Evolutionary conservation across 2,329 filamentous ascomycete species (phyloP).

Genomic region (Fonsecaea pugnacius): DNA sequence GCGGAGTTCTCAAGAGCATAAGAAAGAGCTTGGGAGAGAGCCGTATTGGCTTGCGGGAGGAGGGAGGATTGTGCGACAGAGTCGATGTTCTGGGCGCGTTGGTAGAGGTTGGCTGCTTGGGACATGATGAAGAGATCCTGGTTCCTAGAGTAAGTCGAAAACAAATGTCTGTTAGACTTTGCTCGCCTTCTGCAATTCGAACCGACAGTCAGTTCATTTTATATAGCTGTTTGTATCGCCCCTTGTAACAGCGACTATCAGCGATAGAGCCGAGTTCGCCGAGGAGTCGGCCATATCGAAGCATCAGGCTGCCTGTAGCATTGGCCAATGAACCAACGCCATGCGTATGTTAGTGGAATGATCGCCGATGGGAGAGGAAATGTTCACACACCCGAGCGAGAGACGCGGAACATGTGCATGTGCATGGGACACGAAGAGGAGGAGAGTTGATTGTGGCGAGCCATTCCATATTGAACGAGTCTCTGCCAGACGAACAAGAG

Average conservation of each 20-base stretch:
- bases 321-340: neutral
- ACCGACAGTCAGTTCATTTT: neutral
- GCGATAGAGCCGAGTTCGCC: conserved; percentile 1
- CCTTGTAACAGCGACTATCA: neutral
- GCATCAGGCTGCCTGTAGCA: neutral
- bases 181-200: neutral
- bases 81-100: conserved; percentile 13
- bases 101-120: neutral
- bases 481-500: too few species aligned
- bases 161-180: neutral
- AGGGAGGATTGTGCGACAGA: neutral
- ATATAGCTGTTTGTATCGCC: neutral
- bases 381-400: neutral
- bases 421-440: conserved; percentile 44
- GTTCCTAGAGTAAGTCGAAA: neutral
- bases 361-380: conserved; percentile 30
- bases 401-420: neutral
- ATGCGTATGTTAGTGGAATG: neutral
- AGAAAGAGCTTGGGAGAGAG: conserved; percentile 6
- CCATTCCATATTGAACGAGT: too few species aligned
- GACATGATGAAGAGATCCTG: neutral
- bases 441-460: conserved; percentile 38
- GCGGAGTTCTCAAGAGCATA: conserved; percentile 25
- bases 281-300: neutral
- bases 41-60: conserved; percentile 3